These are phyloP conservation scores for Cordyceps fumosorosea DNA, from an alignment of 2,329 filamentous ascomycete species.

Conservation along the genomic window DNA sequence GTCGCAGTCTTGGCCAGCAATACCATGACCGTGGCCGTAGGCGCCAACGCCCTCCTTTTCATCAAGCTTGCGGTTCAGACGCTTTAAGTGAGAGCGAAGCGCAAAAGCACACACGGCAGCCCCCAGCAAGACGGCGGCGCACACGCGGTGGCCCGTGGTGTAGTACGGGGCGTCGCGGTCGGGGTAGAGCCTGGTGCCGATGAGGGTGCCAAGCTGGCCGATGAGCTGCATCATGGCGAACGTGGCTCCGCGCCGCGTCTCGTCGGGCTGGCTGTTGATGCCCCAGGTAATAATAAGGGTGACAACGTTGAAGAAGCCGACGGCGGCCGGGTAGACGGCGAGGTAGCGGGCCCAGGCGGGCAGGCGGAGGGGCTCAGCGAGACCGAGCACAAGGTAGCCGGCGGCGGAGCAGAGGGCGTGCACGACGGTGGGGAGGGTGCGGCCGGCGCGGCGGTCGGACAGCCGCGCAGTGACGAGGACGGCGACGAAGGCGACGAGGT, in stretches of 20 bases:
- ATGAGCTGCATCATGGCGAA: constrained; percentile 77
- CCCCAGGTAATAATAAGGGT: constrained; percentile 83
- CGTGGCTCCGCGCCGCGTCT: constrained; percentile 64
- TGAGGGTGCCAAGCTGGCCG: constrained; percentile 70
- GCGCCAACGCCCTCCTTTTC: constrained; percentile 23
- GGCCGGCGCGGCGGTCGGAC: constrained; percentile 60
- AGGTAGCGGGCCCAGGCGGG: constrained; percentile 55
- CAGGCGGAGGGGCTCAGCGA: constrained; percentile 43
- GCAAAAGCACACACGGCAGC: constrained; percentile 50
- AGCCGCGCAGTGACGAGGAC: constrained; percentile 66
- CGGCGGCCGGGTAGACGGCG: constrained; percentile 69
- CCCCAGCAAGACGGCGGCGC: constrained; percentile 54
- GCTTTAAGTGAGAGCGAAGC: constrained; percentile 46
- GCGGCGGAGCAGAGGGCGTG: constrained; percentile 60
- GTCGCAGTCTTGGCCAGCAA: constrained; percentile 12
- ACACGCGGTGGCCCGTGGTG: constrained; percentile 54
- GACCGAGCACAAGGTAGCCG: constrained; percentile 55
- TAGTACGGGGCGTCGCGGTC: constrained; percentile 55
- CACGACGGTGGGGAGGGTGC: constrained; percentile 60
- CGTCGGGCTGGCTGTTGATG: constrained; percentile 73
- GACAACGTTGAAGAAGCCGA: constrained; percentile 79
- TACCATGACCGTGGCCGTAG: not conserved
- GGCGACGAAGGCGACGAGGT: constrained; percentile 64
- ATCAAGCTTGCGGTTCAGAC: constrained; percentile 44
- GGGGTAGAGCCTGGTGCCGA: constrained; percentile 63